Percentiles rank a stretch among this genome's conserved stretches.
These are phyloP conservation scores for Adiantum capillusveneris DNA, from an alignment of 75 land plant genomes.

Conservation along the genomic window DNA sequence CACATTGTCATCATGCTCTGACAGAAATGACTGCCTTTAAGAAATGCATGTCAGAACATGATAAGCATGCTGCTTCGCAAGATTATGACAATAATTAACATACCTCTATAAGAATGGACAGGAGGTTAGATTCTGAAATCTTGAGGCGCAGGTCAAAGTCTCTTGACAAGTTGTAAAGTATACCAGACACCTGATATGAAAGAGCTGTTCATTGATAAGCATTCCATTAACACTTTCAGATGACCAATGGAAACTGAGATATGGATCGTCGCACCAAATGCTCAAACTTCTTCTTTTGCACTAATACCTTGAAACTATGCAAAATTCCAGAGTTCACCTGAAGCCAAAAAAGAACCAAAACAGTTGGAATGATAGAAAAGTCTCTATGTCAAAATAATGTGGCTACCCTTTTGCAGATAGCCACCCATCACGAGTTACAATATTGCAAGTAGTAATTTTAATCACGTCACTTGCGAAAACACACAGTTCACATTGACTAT, in stretches of 20 bases:
- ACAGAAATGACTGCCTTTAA: neutral
- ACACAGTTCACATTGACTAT: too few species aligned
- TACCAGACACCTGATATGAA: neutral
- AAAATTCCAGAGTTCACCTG: slow-evolving; percentile 14
- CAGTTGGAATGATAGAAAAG: neutral
- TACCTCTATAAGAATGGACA: slow-evolving; percentile 1
- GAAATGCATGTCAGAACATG: too few species aligned
- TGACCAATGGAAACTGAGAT: too few species aligned
- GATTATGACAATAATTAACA: neutral
- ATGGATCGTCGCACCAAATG: too few species aligned
- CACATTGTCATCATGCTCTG: neutral
- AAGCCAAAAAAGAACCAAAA: neutral
- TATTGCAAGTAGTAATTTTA: too few species aligned
- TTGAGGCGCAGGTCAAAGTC: neutral
- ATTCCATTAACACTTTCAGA: too few species aligned
- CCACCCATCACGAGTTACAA: too few species aligned
- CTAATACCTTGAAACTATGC: neutral
- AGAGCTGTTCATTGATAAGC: neutral
- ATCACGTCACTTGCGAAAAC: too few species aligned
- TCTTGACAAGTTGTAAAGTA: slow-evolving; percentile 5
- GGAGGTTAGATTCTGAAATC: neutral
- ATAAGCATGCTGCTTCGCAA: neutral
- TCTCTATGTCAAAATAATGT: too few species aligned
- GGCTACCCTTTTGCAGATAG: too few species aligned
- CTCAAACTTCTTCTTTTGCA: slow-evolving; percentile 14